Base-by-base conservation (phyloP, 208 protist genomes). In the Leishmania gerbilli region DNA sequence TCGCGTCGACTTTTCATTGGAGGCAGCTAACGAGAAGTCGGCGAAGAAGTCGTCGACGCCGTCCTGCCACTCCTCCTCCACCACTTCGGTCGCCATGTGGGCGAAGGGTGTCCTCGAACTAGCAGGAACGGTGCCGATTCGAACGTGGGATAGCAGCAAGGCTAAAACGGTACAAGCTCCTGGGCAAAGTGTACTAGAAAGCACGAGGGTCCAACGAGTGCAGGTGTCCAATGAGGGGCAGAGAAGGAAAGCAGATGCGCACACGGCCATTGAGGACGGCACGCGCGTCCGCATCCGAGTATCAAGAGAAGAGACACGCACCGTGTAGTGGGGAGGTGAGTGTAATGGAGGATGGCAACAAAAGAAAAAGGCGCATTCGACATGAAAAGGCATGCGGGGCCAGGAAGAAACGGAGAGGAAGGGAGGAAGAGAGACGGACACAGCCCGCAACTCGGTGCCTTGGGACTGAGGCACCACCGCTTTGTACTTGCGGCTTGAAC, bases 51-150 rank as follows among this genome's bases (percentile, higher is more conserved):
- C 87, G 58, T 82, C 87, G 6, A 87, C 90, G 17, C 84, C 88
- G 40, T 96, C 91, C 3, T 84, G 89, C 87, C 85, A 94, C 80
- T 95, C 91, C 71, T 95, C 90, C 60, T 83, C 86, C 11, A n/a
- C 60, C 31, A 64, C 69, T 53, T 62, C 76, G 45, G 65, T 45
- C 7, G 74, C 77, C 49, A 74, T 81, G 67, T 21, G n/a, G 21
- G 19, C 62, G 34, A 37, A 55, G 40, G 49, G 34, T 17, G 8
- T 60, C 71, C 49, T 37, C 58, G 49, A 56, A 56, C 15, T 37
- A 21, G 71, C 47, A 13, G 24, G 55, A 82, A 79, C 65, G 42
- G 60, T 24, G 31, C 24, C 17, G 72, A 13, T 62, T 76, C 31
- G 49, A 34, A 27, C 1, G 47, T 37, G 2, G 45, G 51, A n/a